A percentile compares a stretch with the other conserved stretches of the same genome.
Evolutionary conservation across 345 rosid genomes (phyloP).

Genomic region (Geranium brycei): DNA sequence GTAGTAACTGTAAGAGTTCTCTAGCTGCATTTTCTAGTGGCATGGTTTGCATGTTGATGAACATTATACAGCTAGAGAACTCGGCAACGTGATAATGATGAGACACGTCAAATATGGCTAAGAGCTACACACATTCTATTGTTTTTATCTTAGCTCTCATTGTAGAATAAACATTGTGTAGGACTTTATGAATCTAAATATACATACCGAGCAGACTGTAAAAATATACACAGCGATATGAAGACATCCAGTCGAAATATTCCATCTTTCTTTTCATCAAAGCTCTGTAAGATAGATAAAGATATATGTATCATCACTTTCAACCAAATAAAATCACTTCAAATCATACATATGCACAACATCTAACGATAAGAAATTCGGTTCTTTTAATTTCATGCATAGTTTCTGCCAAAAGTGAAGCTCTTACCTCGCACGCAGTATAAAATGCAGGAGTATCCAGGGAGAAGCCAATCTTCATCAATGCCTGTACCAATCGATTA

Average conservation of each 20-base stretch:
- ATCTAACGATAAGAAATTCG: neutral
- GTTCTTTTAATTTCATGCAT: neutral
- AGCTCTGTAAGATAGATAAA: conserved; percentile 28
- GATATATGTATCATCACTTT: conserved; percentile 1
- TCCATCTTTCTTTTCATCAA: conserved; percentile 50
- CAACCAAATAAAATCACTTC: neutral
- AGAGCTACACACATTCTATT: too few relatives aligned
- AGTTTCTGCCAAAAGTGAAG: neutral
- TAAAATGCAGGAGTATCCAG: conserved; percentile 58
- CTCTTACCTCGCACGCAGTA: conserved; percentile 51
- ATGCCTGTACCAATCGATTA: conserved; percentile 29
- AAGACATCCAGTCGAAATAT: conserved; percentile 52
- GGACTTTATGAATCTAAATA: neutral
- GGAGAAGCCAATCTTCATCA: conserved; percentile 50
- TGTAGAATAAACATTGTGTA: neutral
- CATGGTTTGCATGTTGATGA: neutral
- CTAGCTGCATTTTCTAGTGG: neutral
- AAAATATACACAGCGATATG: conserved; percentile 57
- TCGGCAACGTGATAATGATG: too few relatives aligned
- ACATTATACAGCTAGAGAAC: too few relatives aligned
- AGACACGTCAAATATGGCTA: too few relatives aligned
- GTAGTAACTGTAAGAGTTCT: neutral
- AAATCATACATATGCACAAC: neutral
- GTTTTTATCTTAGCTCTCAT: neutral
- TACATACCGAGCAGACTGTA: conserved; percentile 52